phyloP scores from a whole-genome alignment of 2,329 filamentous ascomycete species.

The Fragosphaeria purpurea region DNA sequence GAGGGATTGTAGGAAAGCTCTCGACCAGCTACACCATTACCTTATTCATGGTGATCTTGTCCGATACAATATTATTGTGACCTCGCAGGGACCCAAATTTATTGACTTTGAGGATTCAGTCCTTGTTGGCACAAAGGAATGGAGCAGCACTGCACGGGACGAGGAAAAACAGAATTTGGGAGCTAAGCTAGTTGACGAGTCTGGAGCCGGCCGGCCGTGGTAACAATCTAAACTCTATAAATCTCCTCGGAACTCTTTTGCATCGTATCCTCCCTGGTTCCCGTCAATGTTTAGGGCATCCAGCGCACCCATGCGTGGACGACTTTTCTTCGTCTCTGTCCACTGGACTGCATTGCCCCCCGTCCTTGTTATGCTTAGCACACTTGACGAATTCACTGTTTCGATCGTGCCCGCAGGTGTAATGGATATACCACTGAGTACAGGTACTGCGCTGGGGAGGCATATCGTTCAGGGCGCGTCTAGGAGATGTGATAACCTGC shows the following conservation, averaged over 20 bases:
- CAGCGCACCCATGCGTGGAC: not conserved
- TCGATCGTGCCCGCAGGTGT: not conserved
- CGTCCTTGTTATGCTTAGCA: not conserved
- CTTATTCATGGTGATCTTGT: slow-evolving; percentile 1
- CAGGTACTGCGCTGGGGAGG: not conserved
- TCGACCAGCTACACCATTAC: not conserved
- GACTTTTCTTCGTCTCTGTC: not conserved
- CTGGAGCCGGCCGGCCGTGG: not conserved
- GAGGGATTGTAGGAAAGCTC: not conserved
- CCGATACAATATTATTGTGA: not conserved
- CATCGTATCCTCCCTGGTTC: no score
- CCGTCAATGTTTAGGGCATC: not conserved
- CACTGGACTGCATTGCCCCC: not conserved
- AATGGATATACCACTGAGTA: slow-evolving; percentile 1
- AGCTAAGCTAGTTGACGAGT: slow-evolving; percentile 1
- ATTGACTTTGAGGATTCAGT: slow-evolving; percentile 1
- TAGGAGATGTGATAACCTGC: not conserved
- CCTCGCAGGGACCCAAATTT: not conserved
- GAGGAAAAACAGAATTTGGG: not conserved
- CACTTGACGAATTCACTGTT: not conserved
- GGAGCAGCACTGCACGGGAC: slow-evolving; percentile 1
- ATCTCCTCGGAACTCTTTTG: no score
- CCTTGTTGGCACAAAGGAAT: not conserved
- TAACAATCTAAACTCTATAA: not conserved
- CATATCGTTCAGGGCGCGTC: not conserved